phyloP scores from a whole-genome alignment of 768 basidiomycete species.

The Rhodotorula graminis region DNA sequence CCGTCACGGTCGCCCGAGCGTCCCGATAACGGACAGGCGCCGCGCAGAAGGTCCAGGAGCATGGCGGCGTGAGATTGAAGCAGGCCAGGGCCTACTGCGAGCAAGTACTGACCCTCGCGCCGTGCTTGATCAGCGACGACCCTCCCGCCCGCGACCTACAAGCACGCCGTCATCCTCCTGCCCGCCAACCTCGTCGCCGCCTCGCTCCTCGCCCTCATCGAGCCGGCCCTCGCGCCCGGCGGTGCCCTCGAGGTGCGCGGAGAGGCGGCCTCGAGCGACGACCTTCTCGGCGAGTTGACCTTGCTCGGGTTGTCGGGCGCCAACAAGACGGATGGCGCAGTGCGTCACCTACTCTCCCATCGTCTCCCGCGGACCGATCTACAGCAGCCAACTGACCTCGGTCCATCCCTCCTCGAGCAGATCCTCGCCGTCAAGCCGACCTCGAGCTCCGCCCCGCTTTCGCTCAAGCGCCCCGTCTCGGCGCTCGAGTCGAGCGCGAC shows the following conservation, averaged over 20 bases:
- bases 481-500: constrained; percentile 17
- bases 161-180: constrained; percentile 58
- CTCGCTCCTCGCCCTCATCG: constrained; percentile 49
- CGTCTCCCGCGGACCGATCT: no score
- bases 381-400: neutral
- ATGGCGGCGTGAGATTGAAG: neutral
- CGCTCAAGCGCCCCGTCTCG: constrained; percentile 49
- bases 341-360: neutral
- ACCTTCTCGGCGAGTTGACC: constrained; percentile 26
- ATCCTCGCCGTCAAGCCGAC: constrained; percentile 55
- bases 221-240: constrained; percentile 26
- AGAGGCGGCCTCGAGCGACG: constrained; percentile 23
- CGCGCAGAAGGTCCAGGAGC: neutral
- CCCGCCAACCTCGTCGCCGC: constrained; percentile 60
- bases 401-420: neutral
- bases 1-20: neutral
- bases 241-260: constrained; percentile 27
- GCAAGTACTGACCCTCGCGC: neutral
- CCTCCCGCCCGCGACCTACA: constrained; percentile 33
- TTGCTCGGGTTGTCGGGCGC: constrained; percentile 24
- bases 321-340: constrained; percentile 3
- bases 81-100: neutral
- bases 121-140: constrained; percentile 30
- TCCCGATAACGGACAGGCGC: neutral
- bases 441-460: constrained; percentile 47